Base-by-base conservation (phyloP, 2,329 filamentous ascomycete genomes). In the Colletotrichum sp. region DNA sequence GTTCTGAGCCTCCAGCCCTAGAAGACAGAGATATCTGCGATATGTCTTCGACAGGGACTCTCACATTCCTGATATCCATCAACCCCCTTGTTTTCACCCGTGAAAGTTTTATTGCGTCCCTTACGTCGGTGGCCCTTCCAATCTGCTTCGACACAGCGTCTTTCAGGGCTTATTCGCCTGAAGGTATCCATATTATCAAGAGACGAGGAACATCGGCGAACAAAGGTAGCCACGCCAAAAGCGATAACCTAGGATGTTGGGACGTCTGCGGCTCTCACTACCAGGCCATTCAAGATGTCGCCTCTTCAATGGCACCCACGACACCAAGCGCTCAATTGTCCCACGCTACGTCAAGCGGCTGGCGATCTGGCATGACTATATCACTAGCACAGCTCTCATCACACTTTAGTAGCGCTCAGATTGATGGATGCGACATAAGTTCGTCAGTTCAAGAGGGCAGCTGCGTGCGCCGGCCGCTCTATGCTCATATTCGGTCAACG, bases 1-100 rank as follows among this genome's bases (percentile, higher is more conserved):
- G 1, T 8, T 0, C n/a, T 13, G n/a, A 52, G 0, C 0, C n/a
- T 52, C 1, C n/a, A 22, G 2, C 12, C 0, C 44, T 0, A 8
- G 44, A 22, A 22, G 44, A 22, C n/a, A 52, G n/a, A 22, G n/a
- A 52, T 52, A 1, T 7, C 0, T 44, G 5, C 16, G 11, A 19
- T 44, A 7, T 15, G 16, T 39, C 36, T 19, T 44, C 16, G 5
- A 5, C 16, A 15, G 6, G 34, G 34, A 15, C 34, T 36, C 13
- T 44, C 39, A 44, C 1, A 12, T 44, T 44, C 19, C 8, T 12
- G 6, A n/a, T 48, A 48, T 48, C 39, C 39, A 48, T 6, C 11
- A n/a, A n/a, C 39, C 4, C 39, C 39, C 19, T 2, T 11, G 0
- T 6, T 3, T 44, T n/a, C 39, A 2, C 9, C 39, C 39, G 3